Evolutionary conservation across 768 basidiomycete species (phyloP).

Genomic region (Rhizopogon sp.): DNA sequence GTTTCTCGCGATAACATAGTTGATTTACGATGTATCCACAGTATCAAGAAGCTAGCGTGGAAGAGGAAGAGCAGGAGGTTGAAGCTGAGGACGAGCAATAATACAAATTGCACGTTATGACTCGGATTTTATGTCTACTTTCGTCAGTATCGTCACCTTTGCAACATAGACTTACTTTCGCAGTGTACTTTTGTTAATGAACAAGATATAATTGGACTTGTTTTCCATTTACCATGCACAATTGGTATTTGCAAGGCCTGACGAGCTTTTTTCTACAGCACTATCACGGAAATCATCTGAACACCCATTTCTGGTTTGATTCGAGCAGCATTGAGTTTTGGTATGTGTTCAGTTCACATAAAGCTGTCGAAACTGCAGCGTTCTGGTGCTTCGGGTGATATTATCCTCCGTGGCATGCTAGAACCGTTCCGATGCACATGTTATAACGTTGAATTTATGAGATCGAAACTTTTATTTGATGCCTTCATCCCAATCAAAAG

Average conservation of each 20-base stretch:
- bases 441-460: too few relatives aligned
- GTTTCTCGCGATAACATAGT: neutral
- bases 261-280: neutral
- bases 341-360: neutral
- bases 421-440: neutral
- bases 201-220: neutral
- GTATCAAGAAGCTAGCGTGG: slow-evolving; percentile 57
- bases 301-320: too few relatives aligned
- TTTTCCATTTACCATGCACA: neutral
- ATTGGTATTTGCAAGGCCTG: neutral
- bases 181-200: neutral
- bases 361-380: neutral
- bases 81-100: slow-evolving; percentile 25
- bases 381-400: neutral
- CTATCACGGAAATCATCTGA: neutral
- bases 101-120: neutral
- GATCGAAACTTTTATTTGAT: too few relatives aligned
- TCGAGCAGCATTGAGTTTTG: neutral
- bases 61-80: slow-evolving; percentile 39
- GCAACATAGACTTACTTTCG: neutral
- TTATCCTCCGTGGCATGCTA: neutral
- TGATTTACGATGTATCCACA: slow-evolving; percentile 17
- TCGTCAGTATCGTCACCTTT: neutral
- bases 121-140: neutral
- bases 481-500: too few relatives aligned